A percentile compares a stretch with the other conserved stretches of the same genome.
Evolutionary conservation across 805 yeast species (phyloP).

Genomic region (Saturnispora bothae): DNA sequence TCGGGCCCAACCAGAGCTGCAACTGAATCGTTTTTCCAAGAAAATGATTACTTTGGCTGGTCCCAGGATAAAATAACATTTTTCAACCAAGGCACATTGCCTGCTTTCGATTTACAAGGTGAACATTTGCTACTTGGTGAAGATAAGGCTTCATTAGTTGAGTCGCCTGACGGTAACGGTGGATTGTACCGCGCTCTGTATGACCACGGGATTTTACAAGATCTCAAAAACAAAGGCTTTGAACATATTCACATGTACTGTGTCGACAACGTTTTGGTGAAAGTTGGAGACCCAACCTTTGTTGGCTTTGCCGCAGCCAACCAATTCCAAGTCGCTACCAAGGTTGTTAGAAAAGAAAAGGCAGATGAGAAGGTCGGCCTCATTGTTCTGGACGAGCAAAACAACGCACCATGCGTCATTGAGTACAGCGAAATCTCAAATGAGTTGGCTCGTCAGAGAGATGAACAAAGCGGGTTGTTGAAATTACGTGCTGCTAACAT

Average conservation of each 20-base stretch:
- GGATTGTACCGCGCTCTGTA: conserved; percentile 82
- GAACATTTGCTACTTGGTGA: conserved; percentile 50
- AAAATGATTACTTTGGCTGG: conserved; percentile 65
- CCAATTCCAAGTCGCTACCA: conserved; percentile 70
- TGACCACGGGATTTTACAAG: conserved; percentile 54
- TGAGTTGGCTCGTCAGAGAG: conserved; percentile 57
- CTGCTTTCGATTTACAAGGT: conserved; percentile 73
- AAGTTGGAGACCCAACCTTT: conserved; percentile 85
- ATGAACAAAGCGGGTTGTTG: conserved; percentile 34
- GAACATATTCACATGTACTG: conserved; percentile 94
- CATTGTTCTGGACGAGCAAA: conserved; percentile 56
- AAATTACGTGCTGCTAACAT: conserved; percentile 89
- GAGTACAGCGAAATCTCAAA: conserved; percentile 86
- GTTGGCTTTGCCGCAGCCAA: conserved; percentile 74
- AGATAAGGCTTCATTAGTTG: conserved; percentile 45
- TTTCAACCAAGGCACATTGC: conserved; percentile 92
- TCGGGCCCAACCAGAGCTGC: conserved; percentile 72
- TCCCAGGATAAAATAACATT: conserved; percentile 48
- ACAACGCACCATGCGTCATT: conserved; percentile 71
- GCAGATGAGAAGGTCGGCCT: conserved; percentile 87
- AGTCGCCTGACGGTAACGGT: conserved; percentile 97
- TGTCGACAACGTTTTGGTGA: conserved; percentile 87
- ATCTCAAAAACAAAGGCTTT: conserved; percentile 56
- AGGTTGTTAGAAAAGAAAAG: conserved; percentile 87
- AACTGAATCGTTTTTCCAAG: conserved; percentile 62